Base-by-base conservation (phyloP, 768 basidiomycete genomes). In the Suillus variegatus region DNA sequence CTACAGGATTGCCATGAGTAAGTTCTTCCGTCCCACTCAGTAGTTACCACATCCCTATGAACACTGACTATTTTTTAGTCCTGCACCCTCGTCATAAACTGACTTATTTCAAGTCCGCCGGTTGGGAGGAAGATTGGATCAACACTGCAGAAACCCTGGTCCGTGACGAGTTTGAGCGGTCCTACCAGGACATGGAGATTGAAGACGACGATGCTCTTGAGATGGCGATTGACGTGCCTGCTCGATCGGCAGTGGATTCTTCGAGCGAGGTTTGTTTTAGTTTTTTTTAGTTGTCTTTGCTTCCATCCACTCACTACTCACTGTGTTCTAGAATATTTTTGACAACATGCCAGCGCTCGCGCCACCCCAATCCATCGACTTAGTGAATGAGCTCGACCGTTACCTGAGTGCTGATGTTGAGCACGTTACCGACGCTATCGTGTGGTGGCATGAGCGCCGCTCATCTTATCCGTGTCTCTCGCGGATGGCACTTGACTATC, bases 401-500 rank as follows among this genome's bases (percentile, higher is more conserved):
- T 79, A 77, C 65, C 74, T 78, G 13, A 67, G 60, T 25, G 67
- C 73, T 0, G 70, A 71, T 25, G 60, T 71, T 35, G 75, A 78
- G 57, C 22, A 65, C 38, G 69, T 73, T 20, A 58, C 35, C 1
- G 66, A 80, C 46, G 47, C 69, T 1, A 62, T 80, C 52, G 14
- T 14, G 14, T 80, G 77, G 79, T 80, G 80, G 79, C 20, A 36
- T 12, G 66, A 74, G 7, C 52, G 62, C 4, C 62, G 64, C 28
- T 4, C 60, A 3, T 64, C 66, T 1, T 80, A 71, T 65, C 78
- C 77, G 5, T 52, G 60, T 6, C 74, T 80, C 0, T 75, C 73
- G 0, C 65, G 71, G 0, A 78, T 81, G 78, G 79, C 75, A 8
- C 55, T 76, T 0, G 74, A 80, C 56, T 79, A 79, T 44, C 68